A percentile compares a stretch with the other conserved stretches of the same genome.
Evolutionary conservation across 345 rosid genomes (phyloP).

Genomic region (Gossypium turneri): DNA sequence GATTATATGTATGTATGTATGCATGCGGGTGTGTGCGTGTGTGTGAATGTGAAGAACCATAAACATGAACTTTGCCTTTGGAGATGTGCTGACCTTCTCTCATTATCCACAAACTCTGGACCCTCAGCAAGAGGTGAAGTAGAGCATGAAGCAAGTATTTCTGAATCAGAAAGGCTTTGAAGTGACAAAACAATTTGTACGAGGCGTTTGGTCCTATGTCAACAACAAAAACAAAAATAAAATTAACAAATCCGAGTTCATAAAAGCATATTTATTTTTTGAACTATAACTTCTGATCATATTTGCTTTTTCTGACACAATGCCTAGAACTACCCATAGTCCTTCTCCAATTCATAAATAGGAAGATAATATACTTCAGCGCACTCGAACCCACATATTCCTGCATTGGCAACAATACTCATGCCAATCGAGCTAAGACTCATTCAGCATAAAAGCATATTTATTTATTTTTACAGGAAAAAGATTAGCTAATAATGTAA

Average conservation of each 20-base stretch:
- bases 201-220: slow-evolving; percentile 50
- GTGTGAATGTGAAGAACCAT: background rate
- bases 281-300: too few relatives aligned
- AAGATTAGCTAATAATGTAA: background rate
- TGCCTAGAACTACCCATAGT: too few relatives aligned
- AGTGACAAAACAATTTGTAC: slow-evolving; percentile 29
- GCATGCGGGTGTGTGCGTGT: accelerated
- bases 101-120: slow-evolving; percentile 70
- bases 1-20: too few relatives aligned
- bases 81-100: slow-evolving; percentile 40
- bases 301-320: too few relatives aligned
- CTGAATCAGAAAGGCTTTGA: slow-evolving; percentile 46
- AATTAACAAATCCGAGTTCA: background rate
- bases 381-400: too few relatives aligned
- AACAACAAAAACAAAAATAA: slow-evolving; percentile 2
- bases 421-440: too few relatives aligned
- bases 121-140: slow-evolving; percentile 86
- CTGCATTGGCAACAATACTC: too few relatives aligned
- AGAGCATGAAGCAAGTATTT: slow-evolving; percentile 55
- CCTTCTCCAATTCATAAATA: too few relatives aligned
- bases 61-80: background rate
- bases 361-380: too few relatives aligned
- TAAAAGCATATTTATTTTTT: background rate
- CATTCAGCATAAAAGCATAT: background rate
- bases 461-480: background rate